Percentiles rank a stretch among this genome's conserved stretches.
These are phyloP conservation scores for Aphanomyces euteiches DNA, from an alignment of 352 stramenopile species.

Conservation along the genomic window DNA sequence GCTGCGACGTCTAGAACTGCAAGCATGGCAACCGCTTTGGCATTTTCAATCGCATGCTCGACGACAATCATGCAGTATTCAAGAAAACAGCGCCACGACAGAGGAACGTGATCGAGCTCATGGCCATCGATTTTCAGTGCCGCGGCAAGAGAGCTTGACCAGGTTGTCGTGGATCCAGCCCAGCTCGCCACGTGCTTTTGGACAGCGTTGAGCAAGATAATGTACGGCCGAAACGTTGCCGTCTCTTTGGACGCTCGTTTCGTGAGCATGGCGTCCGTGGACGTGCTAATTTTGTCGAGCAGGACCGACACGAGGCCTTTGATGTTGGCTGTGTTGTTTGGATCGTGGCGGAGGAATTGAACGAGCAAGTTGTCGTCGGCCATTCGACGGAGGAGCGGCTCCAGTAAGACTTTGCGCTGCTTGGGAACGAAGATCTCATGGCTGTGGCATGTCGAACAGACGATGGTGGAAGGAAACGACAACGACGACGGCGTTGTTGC, in stretches of 20 bases:
- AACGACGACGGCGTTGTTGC: neutral
- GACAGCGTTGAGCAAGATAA: conserved; percentile 38
- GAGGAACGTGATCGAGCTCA: neutral
- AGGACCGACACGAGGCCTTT: conserved; percentile 1
- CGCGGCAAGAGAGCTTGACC: conserved; percentile 26
- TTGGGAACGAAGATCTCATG: conserved; percentile 27
- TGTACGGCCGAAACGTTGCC: conserved; percentile 32
- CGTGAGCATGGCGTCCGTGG: conserved; percentile 4
- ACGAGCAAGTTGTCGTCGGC: conserved; percentile 55
- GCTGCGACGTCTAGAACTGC: conserved; percentile 26
- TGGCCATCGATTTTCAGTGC: neutral
- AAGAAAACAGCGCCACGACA: conserved; percentile 51
- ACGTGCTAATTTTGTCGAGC: conserved; percentile 2
- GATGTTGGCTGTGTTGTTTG: conserved; percentile 7
- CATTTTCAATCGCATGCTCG: neutral
- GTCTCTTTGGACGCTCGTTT: conserved; percentile 8
- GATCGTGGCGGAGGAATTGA: conserved; percentile 39
- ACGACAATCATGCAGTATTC: conserved; percentile 41
- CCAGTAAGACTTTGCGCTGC: conserved; percentile 45
- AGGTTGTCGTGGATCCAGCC: conserved; percentile 38
- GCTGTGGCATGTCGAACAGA: neutral
- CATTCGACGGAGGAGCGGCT: conserved; percentile 58
- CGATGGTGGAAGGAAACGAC: neutral
- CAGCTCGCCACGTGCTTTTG: conserved; percentile 72
- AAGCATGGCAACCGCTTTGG: conserved; percentile 36